Conservation (phyloP, 2,329 filamentous ascomycete species). For the Sclerotinia minor region DNA sequence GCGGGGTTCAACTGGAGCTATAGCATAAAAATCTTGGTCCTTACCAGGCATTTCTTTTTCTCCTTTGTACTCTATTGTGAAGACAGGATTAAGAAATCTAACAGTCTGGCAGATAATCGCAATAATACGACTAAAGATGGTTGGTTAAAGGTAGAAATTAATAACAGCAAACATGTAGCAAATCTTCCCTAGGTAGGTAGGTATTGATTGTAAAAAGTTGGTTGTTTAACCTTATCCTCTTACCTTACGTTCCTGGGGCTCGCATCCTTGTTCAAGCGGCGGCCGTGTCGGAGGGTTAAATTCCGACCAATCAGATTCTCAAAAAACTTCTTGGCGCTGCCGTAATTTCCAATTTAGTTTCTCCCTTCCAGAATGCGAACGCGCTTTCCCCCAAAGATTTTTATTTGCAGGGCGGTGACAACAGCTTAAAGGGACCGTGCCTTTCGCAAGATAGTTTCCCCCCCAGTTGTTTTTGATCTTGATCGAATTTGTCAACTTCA, state of each 20-base stretch:
- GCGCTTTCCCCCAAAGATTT: background rate
- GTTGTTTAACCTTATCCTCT: background rate
- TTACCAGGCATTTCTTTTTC: constrained; percentile 18
- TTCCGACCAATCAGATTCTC: background rate
- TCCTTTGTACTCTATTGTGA: background rate
- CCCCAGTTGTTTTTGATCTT: constrained; percentile 6
- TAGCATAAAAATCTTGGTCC: background rate
- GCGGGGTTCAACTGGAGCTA: constrained; percentile 15
- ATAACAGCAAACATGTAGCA: background rate
- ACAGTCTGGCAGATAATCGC: background rate
- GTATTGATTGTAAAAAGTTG: constrained; percentile 1
- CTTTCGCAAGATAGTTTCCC: background rate
- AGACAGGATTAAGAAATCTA: background rate
- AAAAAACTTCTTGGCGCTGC: background rate
- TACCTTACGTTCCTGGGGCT: constrained; percentile 6
- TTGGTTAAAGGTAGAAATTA: background rate
- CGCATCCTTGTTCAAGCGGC: background rate
- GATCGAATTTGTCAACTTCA: background rate
- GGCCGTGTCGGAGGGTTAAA: background rate
- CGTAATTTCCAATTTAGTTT: background rate
- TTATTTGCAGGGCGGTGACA: constrained; percentile 4
- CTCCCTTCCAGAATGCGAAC: background rate
- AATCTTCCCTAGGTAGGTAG: too few species aligned
- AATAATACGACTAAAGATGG: background rate
- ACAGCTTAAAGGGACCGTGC: constrained; percentile 3